Evolutionary conservation across 257 asterid genomes (phyloP).

Genomic region (Handroanthus guayacan): DNA sequence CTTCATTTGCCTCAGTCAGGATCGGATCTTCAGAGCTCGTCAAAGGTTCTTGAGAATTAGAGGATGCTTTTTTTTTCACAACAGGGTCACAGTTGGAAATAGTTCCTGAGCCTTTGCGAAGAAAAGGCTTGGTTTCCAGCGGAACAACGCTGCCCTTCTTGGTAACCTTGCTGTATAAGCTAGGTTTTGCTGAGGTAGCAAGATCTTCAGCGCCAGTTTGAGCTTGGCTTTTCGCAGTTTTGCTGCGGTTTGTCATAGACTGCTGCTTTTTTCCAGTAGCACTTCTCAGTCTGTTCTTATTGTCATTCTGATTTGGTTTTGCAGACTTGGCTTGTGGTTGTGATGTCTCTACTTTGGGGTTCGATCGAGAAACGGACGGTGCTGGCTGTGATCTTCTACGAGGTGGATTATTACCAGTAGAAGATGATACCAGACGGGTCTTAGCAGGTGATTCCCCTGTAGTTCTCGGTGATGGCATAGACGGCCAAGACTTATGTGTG

Average conservation of each 20-base stretch:
- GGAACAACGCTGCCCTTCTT: slow-evolving; percentile 75
- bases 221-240: slow-evolving; percentile 46
- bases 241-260: slow-evolving; percentile 42
- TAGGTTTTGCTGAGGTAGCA: slow-evolving; percentile 53
- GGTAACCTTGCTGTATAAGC: slow-evolving; percentile 58
- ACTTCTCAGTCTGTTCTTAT: slow-evolving; percentile 45
- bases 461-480: slow-evolving; percentile 57
- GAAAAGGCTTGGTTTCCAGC: slow-evolving; percentile 70
- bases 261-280: slow-evolving; percentile 54
- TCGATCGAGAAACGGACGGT: slow-evolving; percentile 44
- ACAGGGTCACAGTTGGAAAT: slow-evolving; percentile 47
- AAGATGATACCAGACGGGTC: slow-evolving; percentile 42
- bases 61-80: slow-evolving; percentile 47
- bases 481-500: slow-evolving; percentile 68
- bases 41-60: slow-evolving; percentile 48
- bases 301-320: slow-evolving; percentile 44
- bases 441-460: slow-evolving; percentile 50
- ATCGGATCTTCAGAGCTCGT: slow-evolving; percentile 32
- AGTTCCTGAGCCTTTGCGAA: slow-evolving; percentile 66
- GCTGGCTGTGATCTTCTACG: slow-evolving; percentile 59
- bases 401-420: slow-evolving; percentile 45
- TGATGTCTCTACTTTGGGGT: slow-evolving; percentile 48
- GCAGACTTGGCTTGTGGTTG: slow-evolving; percentile 45
- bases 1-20: slow-evolving; percentile 48
- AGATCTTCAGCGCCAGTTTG: slow-evolving; percentile 45